Conservation (phyloP, 768 basidiomycete species). For the Mrakia blollopis region DNA sequence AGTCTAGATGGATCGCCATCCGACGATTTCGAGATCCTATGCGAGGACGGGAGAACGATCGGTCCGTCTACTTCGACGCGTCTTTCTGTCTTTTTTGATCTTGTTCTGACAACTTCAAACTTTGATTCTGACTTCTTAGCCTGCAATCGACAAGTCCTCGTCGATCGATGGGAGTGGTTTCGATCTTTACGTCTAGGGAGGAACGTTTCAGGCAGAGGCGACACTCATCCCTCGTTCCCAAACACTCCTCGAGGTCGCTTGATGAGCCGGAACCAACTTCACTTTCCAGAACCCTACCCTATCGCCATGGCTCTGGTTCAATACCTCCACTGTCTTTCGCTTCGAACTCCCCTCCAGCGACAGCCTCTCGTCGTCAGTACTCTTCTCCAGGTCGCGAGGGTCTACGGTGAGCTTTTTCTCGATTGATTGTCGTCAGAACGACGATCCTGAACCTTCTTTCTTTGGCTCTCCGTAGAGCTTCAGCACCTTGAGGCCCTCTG, state of each 20-base stretch:
- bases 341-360: conserved; percentile 86
- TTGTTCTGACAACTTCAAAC: too few relatives aligned
- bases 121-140: too few relatives aligned
- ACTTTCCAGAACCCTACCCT: conserved; percentile 82
- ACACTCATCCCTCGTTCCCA: neutral
- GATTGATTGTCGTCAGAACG: neutral
- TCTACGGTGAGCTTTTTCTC: neutral
- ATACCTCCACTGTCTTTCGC: conserved; percentile 81
- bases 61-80: neutral
- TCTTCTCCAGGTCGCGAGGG: neutral
- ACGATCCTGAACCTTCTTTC: too few relatives aligned
- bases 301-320: conserved; percentile 83
- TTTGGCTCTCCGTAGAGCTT: neutral
- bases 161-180: conserved; percentile 1
- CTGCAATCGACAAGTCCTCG: neutral
- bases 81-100: neutral
- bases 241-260: neutral
- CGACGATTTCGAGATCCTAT: conserved; percentile 4
- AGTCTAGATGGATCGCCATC: neutral
- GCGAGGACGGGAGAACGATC: neutral
- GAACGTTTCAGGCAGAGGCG: neutral
- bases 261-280: conserved; percentile 48
- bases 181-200: neutral
- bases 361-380: neutral
- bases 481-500: neutral